Base-by-base conservation (phyloP, 2,329 filamentous ascomycete species). In the Penicillium sp. region DNA sequence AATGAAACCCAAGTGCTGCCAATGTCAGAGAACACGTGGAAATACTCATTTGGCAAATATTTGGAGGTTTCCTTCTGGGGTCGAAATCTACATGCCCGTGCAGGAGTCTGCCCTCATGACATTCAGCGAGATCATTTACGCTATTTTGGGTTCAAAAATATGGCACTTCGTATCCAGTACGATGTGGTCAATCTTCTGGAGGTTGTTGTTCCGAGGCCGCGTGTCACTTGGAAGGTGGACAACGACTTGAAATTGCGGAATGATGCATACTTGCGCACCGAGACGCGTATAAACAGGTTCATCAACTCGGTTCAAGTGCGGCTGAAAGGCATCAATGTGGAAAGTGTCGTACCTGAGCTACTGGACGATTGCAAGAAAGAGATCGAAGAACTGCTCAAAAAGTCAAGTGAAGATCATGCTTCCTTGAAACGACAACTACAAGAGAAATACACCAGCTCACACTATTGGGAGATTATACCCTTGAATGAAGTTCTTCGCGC, bases 61-160 rank as follows among this genome's bases (percentile, higher is more conserved):
- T 73, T 98, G n/a, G 92, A 98, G 64, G 72, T 98, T 12, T 88
- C 89, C 2, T 96, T 96, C 62, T 98, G 90, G 89, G 90, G 89
- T 56, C 84, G 79, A 28, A 84, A 86, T 25, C 69, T 96, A 32
- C 84, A 81, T 50, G 57, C 79, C 82, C 51, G 80, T 77, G 80
- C 82, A 30, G 79, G 80, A 17, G 72, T 85, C 62, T 98, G 93
- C 59, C 78, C 85, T 11, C 92, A 98, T 59, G 90, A 98, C 58
- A 81, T 95, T 41, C 88, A 95, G 61, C 81, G 82, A 43, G 85
- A 98, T 53, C 90, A 96, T 60, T 77, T 95, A 33, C 80, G 90
- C 18, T 96, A 90, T 61, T 98, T 98, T 62, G 86, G 88, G 30
- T 84, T 86, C 57, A 82, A 84, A 43, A 87, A 94, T 56, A 79